These are phyloP conservation scores for Epichloe amarillans DNA, from an alignment of 2,329 filamentous ascomycete genomes.

Conservation along the genomic window DNA sequence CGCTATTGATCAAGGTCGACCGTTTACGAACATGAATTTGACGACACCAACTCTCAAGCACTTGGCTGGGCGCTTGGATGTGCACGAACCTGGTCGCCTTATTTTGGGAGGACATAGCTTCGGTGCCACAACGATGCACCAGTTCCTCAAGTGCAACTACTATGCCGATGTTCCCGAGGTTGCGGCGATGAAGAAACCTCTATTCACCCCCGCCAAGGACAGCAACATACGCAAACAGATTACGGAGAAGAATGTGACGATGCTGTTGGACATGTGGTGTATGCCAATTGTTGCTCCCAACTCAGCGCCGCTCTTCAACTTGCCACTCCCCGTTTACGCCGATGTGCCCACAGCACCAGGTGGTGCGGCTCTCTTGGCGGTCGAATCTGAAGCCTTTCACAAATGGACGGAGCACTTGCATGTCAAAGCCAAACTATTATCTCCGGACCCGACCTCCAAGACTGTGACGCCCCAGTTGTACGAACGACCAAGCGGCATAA, in stretches of 20 bases:
- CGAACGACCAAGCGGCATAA: conserved; percentile 28
- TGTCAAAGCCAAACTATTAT: conserved; percentile 52
- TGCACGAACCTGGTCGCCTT: conserved; percentile 59
- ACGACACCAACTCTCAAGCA: conserved; percentile 37
- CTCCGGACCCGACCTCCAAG: conserved; percentile 35
- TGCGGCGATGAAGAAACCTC: conserved; percentile 34
- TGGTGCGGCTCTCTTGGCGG: conserved; percentile 48
- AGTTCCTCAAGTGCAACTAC: conserved; percentile 69
- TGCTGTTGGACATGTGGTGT: conserved; percentile 72
- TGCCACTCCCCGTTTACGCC: conserved; percentile 59
- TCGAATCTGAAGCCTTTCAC: conserved; percentile 66
- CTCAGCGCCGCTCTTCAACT: conserved; percentile 51
- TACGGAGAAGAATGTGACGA: conserved; percentile 49
- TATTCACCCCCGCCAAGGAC: conserved; percentile 44
- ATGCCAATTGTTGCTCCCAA: conserved; percentile 53
- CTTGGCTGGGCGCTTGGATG: conserved; percentile 49
- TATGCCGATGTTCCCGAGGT: conserved; percentile 41
- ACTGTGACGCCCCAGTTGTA: conserved; percentile 28
- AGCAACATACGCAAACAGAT: conserved; percentile 52
- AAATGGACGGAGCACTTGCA: conserved; percentile 65
- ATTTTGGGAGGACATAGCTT: conserved; percentile 73
- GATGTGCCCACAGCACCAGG: conserved; percentile 34
- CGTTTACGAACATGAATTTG: conserved; percentile 39
- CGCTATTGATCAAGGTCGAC: conserved; percentile 45
- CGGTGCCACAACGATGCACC: conserved; percentile 59